phyloP scores from a whole-genome alignment of 2,329 filamentous ascomycete species.

The Aspergillus eucalypticola region DNA sequence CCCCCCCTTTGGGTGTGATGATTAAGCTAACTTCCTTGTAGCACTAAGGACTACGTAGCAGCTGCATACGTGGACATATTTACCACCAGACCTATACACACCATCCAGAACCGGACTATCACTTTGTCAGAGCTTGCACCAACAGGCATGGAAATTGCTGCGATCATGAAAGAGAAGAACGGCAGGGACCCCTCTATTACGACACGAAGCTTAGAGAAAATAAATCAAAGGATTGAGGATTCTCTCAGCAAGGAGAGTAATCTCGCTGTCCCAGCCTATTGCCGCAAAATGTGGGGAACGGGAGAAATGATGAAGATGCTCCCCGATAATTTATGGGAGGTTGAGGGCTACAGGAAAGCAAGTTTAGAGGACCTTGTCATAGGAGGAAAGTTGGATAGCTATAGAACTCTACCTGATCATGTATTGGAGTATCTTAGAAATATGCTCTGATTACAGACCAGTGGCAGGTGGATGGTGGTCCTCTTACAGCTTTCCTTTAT shows the following conservation, averaged over 20 bases:
- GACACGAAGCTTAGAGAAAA: too few relatives aligned
- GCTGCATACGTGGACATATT: constrained; percentile 21
- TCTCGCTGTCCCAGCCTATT: constrained; percentile 4
- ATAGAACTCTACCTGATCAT: neutral
- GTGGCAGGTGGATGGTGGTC: too few relatives aligned
- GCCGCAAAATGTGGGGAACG: constrained; percentile 22
- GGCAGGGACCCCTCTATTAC: too few relatives aligned
- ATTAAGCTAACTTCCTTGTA: neutral
- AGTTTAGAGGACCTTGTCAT: neutral
- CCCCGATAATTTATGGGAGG: constrained; percentile 19
- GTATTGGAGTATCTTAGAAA: neutral
- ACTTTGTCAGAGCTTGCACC: constrained; percentile 14
- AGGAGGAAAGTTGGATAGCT: neutral
- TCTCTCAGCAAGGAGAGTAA: too few relatives aligned
- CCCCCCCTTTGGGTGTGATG: neutral
- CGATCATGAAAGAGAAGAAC: constrained; percentile 5
- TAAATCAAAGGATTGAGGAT: too few relatives aligned
- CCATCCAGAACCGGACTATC: constrained; percentile 11
- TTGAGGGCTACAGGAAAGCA: constrained; percentile 12
- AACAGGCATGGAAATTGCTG: constrained; percentile 18
- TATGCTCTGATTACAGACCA: too few relatives aligned
- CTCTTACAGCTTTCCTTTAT: too few relatives aligned
- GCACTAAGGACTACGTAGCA: constrained; percentile 20
- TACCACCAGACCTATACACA: constrained; percentile 13
- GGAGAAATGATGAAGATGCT: constrained; percentile 11